Evolutionary conservation across 441 rosid genomes (phyloP).

Genomic region (Jatropha multifida): DNA sequence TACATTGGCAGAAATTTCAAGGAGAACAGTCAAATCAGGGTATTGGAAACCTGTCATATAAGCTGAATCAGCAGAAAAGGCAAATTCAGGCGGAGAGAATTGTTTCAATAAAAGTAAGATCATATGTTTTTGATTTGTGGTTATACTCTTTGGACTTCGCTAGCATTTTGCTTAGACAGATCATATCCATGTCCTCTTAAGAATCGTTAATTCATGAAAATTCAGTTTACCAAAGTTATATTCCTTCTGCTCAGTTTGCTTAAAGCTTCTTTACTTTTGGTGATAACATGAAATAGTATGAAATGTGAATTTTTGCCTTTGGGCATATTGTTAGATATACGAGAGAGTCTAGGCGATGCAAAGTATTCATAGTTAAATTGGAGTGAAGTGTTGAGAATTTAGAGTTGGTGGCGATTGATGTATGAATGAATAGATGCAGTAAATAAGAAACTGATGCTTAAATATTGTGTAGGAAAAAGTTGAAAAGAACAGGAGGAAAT

Average conservation of each 20-base stretch:
- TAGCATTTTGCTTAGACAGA: background rate
- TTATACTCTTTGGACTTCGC: background rate
- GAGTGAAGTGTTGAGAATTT: no score
- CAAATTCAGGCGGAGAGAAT: constrained; percentile 66
- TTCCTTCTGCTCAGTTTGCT: background rate
- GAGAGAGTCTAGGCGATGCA: background rate
- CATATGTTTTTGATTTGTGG: background rate
- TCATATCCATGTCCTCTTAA: background rate
- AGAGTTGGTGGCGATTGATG: no score
- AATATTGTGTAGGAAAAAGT: constrained; percentile 45
- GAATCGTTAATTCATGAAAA: background rate
- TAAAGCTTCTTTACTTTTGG: background rate
- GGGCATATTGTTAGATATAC: no score
- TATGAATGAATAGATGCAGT: background rate
- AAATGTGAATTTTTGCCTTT: background rate
- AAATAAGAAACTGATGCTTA: constrained; percentile 1
- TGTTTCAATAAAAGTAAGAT: constrained; percentile 39
- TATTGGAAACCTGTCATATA: constrained; percentile 47
- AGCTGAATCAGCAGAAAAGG: constrained; percentile 56
- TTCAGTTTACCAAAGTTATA: background rate
- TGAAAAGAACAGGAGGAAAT: constrained; percentile 50
- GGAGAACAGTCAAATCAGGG: constrained; percentile 45
- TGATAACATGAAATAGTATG: background rate
- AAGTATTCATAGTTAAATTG: background rate
- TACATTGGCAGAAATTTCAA: constrained; percentile 38